phyloP scores from a whole-genome alignment of 148 eudicot species.

The Polygonum maritimum region DNA sequence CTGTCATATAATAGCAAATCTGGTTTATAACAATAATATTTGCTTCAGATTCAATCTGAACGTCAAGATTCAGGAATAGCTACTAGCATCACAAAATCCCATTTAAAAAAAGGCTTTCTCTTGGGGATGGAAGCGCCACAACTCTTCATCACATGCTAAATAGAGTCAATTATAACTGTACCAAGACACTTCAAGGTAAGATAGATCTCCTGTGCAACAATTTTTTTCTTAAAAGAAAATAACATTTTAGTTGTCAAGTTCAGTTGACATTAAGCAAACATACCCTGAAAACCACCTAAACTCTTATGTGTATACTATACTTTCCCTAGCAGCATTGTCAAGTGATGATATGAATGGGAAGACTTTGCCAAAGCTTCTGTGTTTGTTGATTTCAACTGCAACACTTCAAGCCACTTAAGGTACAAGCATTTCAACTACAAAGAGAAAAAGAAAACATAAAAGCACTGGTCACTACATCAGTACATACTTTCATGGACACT shows the following conservation, averaged over 20 bases:
- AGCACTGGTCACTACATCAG: neutral
- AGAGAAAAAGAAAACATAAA: neutral
- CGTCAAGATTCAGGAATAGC: neutral
- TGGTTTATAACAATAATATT: neutral
- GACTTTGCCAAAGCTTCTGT: too few relatives aligned
- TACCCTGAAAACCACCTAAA: neutral
- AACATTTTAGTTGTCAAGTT: neutral
- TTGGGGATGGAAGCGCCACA: neutral
- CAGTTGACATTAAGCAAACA: neutral
- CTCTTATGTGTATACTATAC: neutral
- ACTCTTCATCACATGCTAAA: neutral
- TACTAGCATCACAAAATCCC: neutral
- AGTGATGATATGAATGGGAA: neutral
- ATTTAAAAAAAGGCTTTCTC: neutral
- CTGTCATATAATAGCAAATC: neutral
- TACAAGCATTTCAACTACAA: constrained; percentile 5
- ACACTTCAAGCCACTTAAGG: neutral
- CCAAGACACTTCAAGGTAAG: neutral
- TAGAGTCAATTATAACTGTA: neutral
- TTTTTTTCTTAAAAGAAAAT: neutral
- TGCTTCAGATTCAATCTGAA: neutral
- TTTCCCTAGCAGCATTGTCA: neutral
- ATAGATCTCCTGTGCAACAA: neutral
- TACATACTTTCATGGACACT: too few relatives aligned
- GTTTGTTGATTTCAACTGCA: neutral